Base-by-base conservation (phyloP, 2,329 filamentous ascomycete genomes). In the Colletotrichum musae region DNA sequence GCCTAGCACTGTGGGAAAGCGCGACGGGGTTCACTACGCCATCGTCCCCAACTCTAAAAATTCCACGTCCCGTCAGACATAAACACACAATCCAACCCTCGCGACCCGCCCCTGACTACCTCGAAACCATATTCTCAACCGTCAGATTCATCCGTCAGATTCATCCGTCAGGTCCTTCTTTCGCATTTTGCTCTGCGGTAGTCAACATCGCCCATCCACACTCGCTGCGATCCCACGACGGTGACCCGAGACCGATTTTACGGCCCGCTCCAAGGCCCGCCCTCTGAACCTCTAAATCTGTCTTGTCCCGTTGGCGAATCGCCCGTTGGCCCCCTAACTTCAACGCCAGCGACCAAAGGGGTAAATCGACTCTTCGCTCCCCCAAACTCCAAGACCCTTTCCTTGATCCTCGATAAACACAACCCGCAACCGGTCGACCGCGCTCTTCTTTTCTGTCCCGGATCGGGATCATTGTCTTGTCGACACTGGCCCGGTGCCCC, bases 1-100 rank as follows among this genome's bases (percentile, higher is more conserved):
- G 36, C 54, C 57, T 60, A 26, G 57, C 51, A 67, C 57, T 67
- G 62, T 53, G 63, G 63, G 59, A 62, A 56, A 67, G 56, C 45
- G 57, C 62, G 67, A 61, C 67, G 47, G 64, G 47, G 32, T 70
- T 43, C 51, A 57, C 68, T 68, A 68, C 68, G 57, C 68, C 64
- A 70, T 70, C 64, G 64, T 68, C 58, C 51, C 68, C 68, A 70
- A 70, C 68, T 70, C 64, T 70, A 68, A 70, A 70, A 70, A 70
- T 69, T 68, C 53, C 68, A 70, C 64, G 48, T 53, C 45, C 68
- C 58, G 52, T 68, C 58, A 68, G 53, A 69, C 68, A 70, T 58
- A 70, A 70, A 70, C 68, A 69, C 57, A 51, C 52, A 56, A 68
- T 64, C 24, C 68, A 63, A 68, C 64, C 68, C 64, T 70, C 68